Percentiles rank a stretch among this genome's conserved stretches.
Evolutionary conservation across 2,329 filamentous ascomycete genomes (phyloP).

Genomic region (Xylariaceae sp.): DNA sequence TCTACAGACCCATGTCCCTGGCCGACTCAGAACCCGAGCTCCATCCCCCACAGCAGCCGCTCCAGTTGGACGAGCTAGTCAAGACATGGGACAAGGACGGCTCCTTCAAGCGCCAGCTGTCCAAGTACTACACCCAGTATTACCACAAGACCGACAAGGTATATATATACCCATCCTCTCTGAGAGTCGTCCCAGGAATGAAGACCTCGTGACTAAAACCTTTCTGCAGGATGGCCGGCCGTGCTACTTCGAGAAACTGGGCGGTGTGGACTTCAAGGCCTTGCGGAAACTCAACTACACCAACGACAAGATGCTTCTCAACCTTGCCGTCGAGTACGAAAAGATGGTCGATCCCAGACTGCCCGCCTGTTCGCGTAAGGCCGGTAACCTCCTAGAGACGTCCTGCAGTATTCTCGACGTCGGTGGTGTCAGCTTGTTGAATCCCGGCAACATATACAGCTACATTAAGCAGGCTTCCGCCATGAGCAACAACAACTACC

Average conservation of each 20-base stretch:
- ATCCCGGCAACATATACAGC: constrained; percentile 78
- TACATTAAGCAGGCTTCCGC: constrained; percentile 82
- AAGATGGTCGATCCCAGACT: constrained; percentile 90
- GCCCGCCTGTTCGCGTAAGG: constrained; percentile 91
- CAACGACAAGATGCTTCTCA: constrained; percentile 89
- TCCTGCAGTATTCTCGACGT: constrained; percentile 98
- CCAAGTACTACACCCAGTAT: constrained; percentile 94
- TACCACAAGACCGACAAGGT: constrained; percentile 96
- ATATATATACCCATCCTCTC: constrained; percentile 7
- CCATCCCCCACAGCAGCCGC: constrained; percentile 19
- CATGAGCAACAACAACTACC: constrained; percentile 99
- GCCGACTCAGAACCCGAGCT: constrained; percentile 6
- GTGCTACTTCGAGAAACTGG: constrained; percentile 94
- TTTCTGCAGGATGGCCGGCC: constrained; percentile 79
- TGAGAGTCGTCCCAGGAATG: too few relatives aligned
- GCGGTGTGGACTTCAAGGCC: constrained; percentile 83
- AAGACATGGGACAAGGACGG: constrained; percentile 63
- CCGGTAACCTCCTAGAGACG: constrained; percentile 86
- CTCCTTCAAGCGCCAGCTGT: constrained; percentile 70
- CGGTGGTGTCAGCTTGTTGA: constrained; percentile 85
- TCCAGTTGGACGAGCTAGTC: constrained; percentile 65
- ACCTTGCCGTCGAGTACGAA: constrained; percentile 97
- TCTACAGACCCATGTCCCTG: constrained; percentile 9
- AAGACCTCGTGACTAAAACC: neutral
- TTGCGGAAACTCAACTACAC: constrained; percentile 88